Base-by-base conservation (phyloP, 768 basidiomycete genomes). In the Mrakia gelida region DNA sequence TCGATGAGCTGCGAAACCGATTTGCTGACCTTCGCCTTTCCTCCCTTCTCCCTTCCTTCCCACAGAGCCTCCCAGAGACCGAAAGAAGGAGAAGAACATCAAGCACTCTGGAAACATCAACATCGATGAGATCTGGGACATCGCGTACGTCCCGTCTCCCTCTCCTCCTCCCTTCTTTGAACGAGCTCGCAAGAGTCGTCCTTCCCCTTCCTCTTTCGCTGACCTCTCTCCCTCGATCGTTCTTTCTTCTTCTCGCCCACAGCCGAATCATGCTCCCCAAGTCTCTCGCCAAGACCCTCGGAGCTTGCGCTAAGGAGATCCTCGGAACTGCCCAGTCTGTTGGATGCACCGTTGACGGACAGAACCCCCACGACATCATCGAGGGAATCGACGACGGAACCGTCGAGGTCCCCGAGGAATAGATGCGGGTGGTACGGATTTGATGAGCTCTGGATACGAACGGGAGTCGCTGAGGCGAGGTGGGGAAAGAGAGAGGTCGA, bases 41-140 rank as follows among this genome's bases (percentile, higher is more conserved):
- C 26, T 6, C 84, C 96, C n/a, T 28, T 15, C 59, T 7, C n/a
- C n/a, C n/a, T 59, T 21, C 49, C 18, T 7, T 21, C 49, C 18
- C 59, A 59, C 59, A 59, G 96, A 98, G 88, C 95, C 97, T 81
- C 94, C 95, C 82, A 94, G 97, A 83, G 97, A 99, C 87, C 92
- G 97, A 81, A 99, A 99, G 87, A 99, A 99, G 91, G 96, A 99
- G 90, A 99, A 99, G 89, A 99, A 98, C 89, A 97, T 99, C 88
- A 98, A 98, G 86, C 97, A 98, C 89, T 86, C 86, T 80, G 97
- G 97, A 79, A 98, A 98, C 88, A 89, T 99, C 81, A 83, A 94
- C 76, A 88, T 98, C 76, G 94, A 96, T 83, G 94, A 97, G 85
- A 94, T 99, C 83, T 86, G 74, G 74, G 68, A 75, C 75, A 79